Evolutionary conservation across 2,329 filamentous ascomycete genomes (phyloP).

Genomic region (Beauveria bassiana): DNA sequence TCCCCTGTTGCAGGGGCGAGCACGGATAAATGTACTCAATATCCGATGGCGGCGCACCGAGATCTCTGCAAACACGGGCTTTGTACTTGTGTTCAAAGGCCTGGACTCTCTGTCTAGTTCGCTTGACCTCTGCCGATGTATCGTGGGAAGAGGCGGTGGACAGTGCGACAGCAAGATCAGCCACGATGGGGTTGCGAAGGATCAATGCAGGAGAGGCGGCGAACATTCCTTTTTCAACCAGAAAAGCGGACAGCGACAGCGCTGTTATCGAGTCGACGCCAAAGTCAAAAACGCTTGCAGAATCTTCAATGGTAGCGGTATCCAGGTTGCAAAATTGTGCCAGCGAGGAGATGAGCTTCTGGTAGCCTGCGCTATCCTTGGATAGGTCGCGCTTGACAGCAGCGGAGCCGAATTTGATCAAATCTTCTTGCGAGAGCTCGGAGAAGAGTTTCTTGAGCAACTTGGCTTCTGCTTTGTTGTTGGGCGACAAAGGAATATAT

Average conservation of each 20-base stretch:
- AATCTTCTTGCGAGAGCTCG: constrained; percentile 47
- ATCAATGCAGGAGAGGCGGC: constrained; percentile 57
- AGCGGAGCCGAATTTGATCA: constrained; percentile 48
- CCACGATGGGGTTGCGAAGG: constrained; percentile 52
- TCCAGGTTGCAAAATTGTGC: constrained; percentile 42
- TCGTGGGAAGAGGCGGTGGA: constrained; percentile 5
- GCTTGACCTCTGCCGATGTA: constrained; percentile 26
- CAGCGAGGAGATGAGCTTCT: constrained; percentile 45
- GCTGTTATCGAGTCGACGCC: constrained; percentile 85
- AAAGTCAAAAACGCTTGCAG: constrained; percentile 71
- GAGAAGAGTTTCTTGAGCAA: constrained; percentile 60
- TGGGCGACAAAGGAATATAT: constrained; percentile 70
- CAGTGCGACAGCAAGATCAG: constrained; percentile 36
- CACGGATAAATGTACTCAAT: constrained; percentile 75
- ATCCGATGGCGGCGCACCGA: constrained; percentile 42
- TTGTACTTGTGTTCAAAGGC: constrained; percentile 58
- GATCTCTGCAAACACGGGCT: constrained; percentile 39
- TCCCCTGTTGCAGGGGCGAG: constrained; percentile 78
- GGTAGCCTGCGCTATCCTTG: constrained; percentile 28
- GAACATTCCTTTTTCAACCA: constrained; percentile 56
- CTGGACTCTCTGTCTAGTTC: constrained; percentile 52
- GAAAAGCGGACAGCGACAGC: constrained; percentile 56
- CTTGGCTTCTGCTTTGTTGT: constrained; percentile 82
- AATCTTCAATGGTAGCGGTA: constrained; percentile 35
- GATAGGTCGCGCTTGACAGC: constrained; percentile 9